These are phyloP conservation scores for Clonostachys solani DNA, from an alignment of 2,329 filamentous ascomycete species.

Conservation along the genomic window DNA sequence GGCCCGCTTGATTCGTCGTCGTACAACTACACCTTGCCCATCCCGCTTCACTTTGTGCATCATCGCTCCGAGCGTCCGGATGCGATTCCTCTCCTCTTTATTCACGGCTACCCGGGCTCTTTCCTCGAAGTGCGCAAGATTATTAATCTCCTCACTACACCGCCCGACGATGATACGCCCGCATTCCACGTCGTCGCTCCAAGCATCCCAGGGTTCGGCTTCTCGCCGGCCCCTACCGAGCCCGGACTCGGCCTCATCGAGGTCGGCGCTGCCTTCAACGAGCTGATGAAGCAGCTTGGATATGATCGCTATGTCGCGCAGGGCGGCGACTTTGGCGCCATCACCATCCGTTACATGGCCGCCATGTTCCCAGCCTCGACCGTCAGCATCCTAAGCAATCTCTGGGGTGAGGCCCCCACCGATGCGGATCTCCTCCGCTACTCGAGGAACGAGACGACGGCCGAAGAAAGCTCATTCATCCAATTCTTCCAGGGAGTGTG, in stretches of 20 bases:
- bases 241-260: constrained; percentile 5
- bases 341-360: constrained; percentile 1
- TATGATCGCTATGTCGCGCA: constrained; percentile 9
- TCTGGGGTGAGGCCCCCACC: constrained; percentile 1
- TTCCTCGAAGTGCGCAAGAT: constrained; percentile 30
- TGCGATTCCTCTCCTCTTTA: constrained; percentile 32
- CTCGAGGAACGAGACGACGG: neutral
- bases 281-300: constrained; percentile 9
- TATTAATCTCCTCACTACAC: constrained; percentile 21
- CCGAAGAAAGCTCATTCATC: constrained; percentile 1
- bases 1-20: neutral
- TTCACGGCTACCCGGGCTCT: constrained; percentile 37
- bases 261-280: constrained; percentile 6
- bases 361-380: neutral
- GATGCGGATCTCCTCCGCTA: neutral
- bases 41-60: constrained; percentile 3
- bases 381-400: constrained; percentile 1
- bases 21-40: neutral
- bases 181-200: constrained; percentile 43
- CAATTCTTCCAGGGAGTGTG: neutral
- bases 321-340: constrained; percentile 1
- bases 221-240: constrained; percentile 20
- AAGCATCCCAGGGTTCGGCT: constrained; percentile 37
- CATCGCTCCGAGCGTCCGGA: constrained; percentile 4
- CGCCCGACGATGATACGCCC: constrained; percentile 14